Base-by-base conservation (phyloP, 805 yeast genomes). In the Kodamaea kaohsiungensis region DNA sequence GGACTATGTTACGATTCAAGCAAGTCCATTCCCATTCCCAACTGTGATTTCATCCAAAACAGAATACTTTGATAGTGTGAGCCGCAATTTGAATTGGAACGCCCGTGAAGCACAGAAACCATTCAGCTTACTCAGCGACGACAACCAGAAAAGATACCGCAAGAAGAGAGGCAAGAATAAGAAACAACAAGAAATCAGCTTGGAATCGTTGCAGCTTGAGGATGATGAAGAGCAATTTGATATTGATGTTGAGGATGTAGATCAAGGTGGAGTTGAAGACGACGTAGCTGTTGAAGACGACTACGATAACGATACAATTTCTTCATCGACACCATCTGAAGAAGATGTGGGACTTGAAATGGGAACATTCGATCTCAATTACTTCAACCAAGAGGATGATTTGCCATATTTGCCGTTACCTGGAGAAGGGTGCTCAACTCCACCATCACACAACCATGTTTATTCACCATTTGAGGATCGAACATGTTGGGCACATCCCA, bases 21-120 rank as follows among this genome's bases (percentile, higher is more conserved):
- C 97, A 0, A 86, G 95, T 46, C 89, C 91, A 27, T 93, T 82
- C 71, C 96, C 97, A 18, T 95, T 95, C 76, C 99, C 99, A 4
- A 91, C 97, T 0, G 95, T 95, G 2, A 82, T 85, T 58, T 80
- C 89, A 1, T 82, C 88, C 18, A 79, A 84, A 53, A 82, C 88
- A 4, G 95, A 90, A 68, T 85, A 89, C 72, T 79, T 95, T 69
- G 96, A 91, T 67, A 81, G 91, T 64, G 91, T 91, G 46, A 82
- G 93, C 68, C 76, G 96, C 62, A 86, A 96, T 27, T 73, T 95
- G 65, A 91, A 93, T 66, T 95, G 99, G 99, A 93, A 93, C 67
- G 91, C 83, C 25, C 81, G 98, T 60, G 95, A 91, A 65, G 85
- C 85, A 53, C 98, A 93, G 66, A 90, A 89, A 63, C 87, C 96